Percentiles rank a stretch among this genome's conserved stretches.
Evolutionary conservation across 1,284 basidiomycete species (phyloP).

Genomic region (Apiotrichum mycotoxinovorans): DNA sequence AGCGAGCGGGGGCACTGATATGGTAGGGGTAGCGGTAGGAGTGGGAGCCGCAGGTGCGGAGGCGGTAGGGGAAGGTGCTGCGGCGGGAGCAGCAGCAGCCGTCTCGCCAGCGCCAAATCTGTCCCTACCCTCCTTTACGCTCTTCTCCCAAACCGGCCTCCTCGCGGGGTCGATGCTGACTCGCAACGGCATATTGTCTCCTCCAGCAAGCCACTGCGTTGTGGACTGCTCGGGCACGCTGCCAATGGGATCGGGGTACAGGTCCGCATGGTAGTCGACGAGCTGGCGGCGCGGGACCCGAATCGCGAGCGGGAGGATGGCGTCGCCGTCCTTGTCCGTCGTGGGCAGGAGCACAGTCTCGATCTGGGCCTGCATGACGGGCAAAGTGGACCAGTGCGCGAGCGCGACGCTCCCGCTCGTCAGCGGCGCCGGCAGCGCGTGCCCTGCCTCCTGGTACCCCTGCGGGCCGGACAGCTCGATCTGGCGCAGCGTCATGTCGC

Average conservation of each 20-base stretch:
- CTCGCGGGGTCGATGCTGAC: constrained; percentile 38
- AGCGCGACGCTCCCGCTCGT: constrained; percentile 41
- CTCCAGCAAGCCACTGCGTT: constrained; percentile 43
- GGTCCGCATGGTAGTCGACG: constrained; percentile 51
- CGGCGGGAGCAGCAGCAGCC: background rate
- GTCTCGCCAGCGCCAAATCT: background rate
- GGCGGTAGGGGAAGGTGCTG: background rate
- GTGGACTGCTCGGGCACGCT: constrained; percentile 43
- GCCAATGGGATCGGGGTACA: constrained; percentile 46
- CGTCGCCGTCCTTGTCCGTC: constrained; percentile 44
- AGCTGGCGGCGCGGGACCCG: constrained; percentile 51
- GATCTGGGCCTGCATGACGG: constrained; percentile 52
- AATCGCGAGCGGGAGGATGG: constrained; percentile 46
- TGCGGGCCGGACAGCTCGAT: constrained; percentile 45
- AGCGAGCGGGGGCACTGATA: no score
- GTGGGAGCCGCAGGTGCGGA: constrained; percentile 4
- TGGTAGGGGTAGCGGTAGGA: background rate
- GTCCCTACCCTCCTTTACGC: background rate
- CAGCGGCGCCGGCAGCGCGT: constrained; percentile 38
- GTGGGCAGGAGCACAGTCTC: constrained; percentile 45
- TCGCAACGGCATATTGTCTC: constrained; percentile 30
- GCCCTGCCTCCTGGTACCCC: constrained; percentile 43
- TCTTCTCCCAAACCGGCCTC: constrained; percentile 31
- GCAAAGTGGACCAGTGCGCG: constrained; percentile 36
- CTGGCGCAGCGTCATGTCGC: constrained; percentile 51